phyloP scores from a whole-genome alignment of 495 filamentous ascomycete species.

The Aspergillus coremiiformis region DNA sequence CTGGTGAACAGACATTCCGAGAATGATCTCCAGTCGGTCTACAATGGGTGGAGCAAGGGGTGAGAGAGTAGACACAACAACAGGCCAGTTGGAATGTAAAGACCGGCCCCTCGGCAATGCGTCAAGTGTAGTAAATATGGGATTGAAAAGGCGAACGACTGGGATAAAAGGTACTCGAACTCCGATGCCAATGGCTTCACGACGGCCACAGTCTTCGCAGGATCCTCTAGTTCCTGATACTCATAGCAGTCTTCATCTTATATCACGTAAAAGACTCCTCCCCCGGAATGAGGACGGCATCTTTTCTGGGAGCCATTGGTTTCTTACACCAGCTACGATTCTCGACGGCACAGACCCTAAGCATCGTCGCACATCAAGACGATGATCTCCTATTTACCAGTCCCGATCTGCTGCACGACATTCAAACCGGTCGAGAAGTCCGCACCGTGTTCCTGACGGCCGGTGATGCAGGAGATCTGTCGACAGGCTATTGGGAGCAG shows the following conservation, averaged over 20 bases:
- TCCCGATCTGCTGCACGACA: constrained; percentile 11
- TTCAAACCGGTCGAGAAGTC: constrained; percentile 36
- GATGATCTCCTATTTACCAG: constrained; percentile 18
- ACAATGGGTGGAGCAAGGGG: neutral
- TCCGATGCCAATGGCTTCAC: too few species aligned
- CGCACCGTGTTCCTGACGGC: constrained; percentile 73
- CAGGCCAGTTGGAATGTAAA: neutral
- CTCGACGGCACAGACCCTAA: constrained; percentile 7
- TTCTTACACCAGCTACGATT: neutral
- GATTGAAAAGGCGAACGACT: too few species aligned
- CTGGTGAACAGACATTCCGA: too few species aligned
- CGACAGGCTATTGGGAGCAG: constrained; percentile 6
- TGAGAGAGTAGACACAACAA: neutral
- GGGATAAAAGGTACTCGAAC: too few species aligned
- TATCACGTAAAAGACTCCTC: neutral
- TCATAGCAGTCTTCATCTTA: neutral
- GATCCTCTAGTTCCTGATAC: too few species aligned
- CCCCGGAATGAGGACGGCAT: neutral
- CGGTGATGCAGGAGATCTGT: constrained; percentile 56
- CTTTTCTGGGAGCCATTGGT: neutral
- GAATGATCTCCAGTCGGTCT: too few species aligned
- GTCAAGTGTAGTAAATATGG: neutral
- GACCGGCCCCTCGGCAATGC: neutral
- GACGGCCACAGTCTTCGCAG: too few species aligned
- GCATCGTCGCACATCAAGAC: constrained; percentile 18